Evolutionary conservation across 2,329 filamentous ascomycete species (phyloP).

Genomic region (Ophiobolus disseminans): DNA sequence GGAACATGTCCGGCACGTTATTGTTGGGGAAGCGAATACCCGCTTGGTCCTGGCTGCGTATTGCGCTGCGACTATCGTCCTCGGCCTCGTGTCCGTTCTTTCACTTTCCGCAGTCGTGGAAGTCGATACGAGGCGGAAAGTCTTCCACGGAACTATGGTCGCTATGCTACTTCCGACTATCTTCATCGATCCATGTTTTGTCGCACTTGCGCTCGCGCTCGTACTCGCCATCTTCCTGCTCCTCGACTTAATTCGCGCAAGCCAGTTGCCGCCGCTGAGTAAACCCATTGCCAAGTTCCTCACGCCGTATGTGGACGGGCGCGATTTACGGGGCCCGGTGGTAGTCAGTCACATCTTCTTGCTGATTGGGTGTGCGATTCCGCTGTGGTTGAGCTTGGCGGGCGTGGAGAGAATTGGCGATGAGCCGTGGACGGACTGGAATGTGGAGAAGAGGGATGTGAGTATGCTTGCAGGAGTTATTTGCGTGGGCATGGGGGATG

Average conservation of each 20-base stretch:
- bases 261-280: conserved; percentile 87
- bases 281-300: conserved; percentile 86
- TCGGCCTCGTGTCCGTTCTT: conserved; percentile 78
- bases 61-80: conserved; percentile 71
- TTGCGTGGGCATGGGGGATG: conserved; percentile 94
- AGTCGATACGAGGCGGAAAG: conserved; percentile 93
- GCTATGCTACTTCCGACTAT: conserved; percentile 89
- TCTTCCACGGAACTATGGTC: conserved; percentile 99
- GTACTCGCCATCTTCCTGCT: conserved; percentile 85
- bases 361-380: conserved; percentile 91
- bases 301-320: conserved; percentile 90
- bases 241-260: conserved; percentile 86
- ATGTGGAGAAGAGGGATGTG: conserved; percentile 72
- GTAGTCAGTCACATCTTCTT: conserved; percentile 97
- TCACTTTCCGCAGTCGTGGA: conserved; percentile 78
- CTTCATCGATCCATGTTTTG: conserved; percentile 85
- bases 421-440: conserved; percentile 73
- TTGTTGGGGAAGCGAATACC: conserved; percentile 78
- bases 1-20: conserved; percentile 68
- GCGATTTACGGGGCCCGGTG: conserved; percentile 90
- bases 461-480: conserved; percentile 92
- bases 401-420: conserved; percentile 66
- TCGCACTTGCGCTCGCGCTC: conserved; percentile 78
- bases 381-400: conserved; percentile 86
- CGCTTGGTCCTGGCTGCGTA: conserved; percentile 79